Conservation (phyloP, 352 stramenopile genomes). For the Thalassiosira hispida region DNA sequence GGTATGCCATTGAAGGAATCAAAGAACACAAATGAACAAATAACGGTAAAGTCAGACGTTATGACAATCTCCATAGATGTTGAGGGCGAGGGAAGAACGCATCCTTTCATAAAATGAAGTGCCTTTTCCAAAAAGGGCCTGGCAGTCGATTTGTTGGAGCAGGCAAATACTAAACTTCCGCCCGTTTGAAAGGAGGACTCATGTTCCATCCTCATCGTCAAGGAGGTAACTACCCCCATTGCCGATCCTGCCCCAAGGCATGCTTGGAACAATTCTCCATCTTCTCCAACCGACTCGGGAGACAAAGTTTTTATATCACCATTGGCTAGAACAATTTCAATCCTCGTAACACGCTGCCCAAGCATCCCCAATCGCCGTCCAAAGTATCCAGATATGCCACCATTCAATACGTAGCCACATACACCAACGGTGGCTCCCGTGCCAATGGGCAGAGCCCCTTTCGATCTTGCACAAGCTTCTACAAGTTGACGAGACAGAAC, state of each 20-base stretch:
- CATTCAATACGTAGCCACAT: slow-evolving; percentile 23
- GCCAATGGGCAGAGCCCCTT: slow-evolving; percentile 26
- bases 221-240: slow-evolving; percentile 37
- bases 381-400: slow-evolving; percentile 35
- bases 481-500: slow-evolving; percentile 28
- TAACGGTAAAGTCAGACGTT: slow-evolving; percentile 22
- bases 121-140: slow-evolving; percentile 20
- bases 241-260: slow-evolving; percentile 35
- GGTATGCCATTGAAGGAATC: slow-evolving; percentile 28
- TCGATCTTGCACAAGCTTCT: slow-evolving; percentile 4
- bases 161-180: slow-evolving; percentile 28
- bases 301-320: slow-evolving; percentile 17
- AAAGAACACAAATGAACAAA: slow-evolving; percentile 28
- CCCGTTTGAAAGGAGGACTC: slow-evolving; percentile 18
- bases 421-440: slow-evolving; percentile 30
- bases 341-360: slow-evolving; percentile 15
- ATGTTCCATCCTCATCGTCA: slow-evolving; percentile 27
- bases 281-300: slow-evolving; percentile 9
- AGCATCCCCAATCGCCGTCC: slow-evolving; percentile 34
- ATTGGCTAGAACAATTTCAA: slow-evolving; percentile 33
- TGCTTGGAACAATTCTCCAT: slow-evolving; percentile 28
- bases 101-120: slow-evolving; percentile 27
- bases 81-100: slow-evolving; percentile 16
- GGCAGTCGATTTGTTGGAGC: slow-evolving; percentile 16
- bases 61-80: slow-evolving; percentile 36